Percentiles rank a stretch among this genome's conserved stretches.
phyloP scores from a whole-genome alignment of 1,284 basidiomycete species.

The Moesziomyces sp. region DNA sequence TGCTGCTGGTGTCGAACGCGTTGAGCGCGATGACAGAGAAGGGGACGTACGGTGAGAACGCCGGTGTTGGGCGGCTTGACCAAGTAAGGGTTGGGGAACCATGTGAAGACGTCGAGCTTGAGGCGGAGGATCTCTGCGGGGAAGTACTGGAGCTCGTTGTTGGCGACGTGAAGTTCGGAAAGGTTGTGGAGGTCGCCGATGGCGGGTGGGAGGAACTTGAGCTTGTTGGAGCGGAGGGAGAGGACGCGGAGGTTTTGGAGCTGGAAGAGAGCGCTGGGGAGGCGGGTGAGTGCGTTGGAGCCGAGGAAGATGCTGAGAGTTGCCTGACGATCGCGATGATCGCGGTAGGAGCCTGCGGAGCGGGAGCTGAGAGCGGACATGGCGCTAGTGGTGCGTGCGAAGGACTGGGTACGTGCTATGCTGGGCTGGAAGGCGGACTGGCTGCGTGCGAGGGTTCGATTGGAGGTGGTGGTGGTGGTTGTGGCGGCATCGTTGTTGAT shows the following conservation, averaged over 20 bases:
- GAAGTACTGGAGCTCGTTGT: slow-evolving; percentile 58
- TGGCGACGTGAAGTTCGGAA: slow-evolving; percentile 59
- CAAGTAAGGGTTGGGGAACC: slow-evolving; percentile 62
- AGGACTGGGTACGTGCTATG: slow-evolving; percentile 24
- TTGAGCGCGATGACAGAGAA: slow-evolving; percentile 23
- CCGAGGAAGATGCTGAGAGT: slow-evolving; percentile 47
- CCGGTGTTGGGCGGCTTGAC: slow-evolving; percentile 39
- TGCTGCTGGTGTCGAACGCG: slow-evolving; percentile 22
- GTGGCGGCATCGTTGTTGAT: slow-evolving; percentile 24
- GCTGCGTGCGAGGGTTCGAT: slow-evolving; percentile 25
- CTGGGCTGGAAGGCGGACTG: slow-evolving; percentile 42
- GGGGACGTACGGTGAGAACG: slow-evolving; percentile 33
- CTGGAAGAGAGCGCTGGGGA: slow-evolving; percentile 64
- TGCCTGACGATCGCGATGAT: slow-evolving; percentile 44
- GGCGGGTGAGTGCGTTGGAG: slow-evolving; percentile 53
- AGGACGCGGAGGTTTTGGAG: slow-evolving; percentile 62
- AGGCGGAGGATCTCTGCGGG: slow-evolving; percentile 64
- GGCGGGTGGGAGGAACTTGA: slow-evolving; percentile 57
- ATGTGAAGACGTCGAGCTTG: slow-evolving; percentile 56
- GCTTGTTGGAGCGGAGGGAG: slow-evolving; percentile 63
- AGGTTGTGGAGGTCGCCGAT: slow-evolving; percentile 61
- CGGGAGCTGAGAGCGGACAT: slow-evolving; percentile 27
- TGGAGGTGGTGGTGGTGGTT: background rate
- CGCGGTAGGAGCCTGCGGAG: slow-evolving; percentile 36
- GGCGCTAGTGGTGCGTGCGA: slow-evolving; percentile 35